Evolutionary conservation across 2,329 filamentous ascomycete species (phyloP), one percentile per base, ranked within the genome.

Genomic region (Penicillium vulpinum): DNA sequence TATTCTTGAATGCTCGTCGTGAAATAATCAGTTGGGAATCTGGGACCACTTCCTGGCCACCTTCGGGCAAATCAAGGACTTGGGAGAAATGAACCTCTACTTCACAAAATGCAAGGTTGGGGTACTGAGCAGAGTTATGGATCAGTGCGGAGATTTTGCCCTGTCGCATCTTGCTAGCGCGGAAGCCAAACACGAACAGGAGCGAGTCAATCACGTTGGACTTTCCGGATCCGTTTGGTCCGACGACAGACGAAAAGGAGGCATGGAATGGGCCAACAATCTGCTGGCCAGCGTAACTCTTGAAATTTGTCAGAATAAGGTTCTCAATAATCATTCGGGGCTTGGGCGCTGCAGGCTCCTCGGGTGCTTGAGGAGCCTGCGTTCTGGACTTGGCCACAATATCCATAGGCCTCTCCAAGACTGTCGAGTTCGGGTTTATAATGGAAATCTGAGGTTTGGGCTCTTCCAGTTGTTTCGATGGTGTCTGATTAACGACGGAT

Each of bases 161-260:
- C 75, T 99, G 94, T 69, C 94, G 85, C 94, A 99, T 99, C 78
- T 99, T 99, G 81, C 93, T 97, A 40, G 94, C 94, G 58, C 94
- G 88, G 79, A 99, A 99, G 52, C 95, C 94, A 71, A 99, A 99
- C n/a, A 99, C 94, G 70, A 99, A 99, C 0, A 99, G 85, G 28
- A 99, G 80, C 2, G 94, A 97, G 76, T 99, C 94, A 71, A 99
- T 99, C 61, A 99, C 95, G 68, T 99, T 99, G 22, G 94, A 97
- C 74, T 99, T 99, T 57, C 94, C 94, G 10, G 94, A 99, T 59
- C 94, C 94, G 73, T 99, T 99, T 48, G 95, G 94, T 0, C 94
- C 95, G 10, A 99, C 94, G 2, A 99, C 94, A 0, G 94, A 97
- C 1, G 94, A 97, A 77, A 99, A 99, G 0, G 94, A 99, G 2